Conservation (phyloP, 192 early-diverging fungal genomes). For the Phycomyces blakesleeanus region DNA sequence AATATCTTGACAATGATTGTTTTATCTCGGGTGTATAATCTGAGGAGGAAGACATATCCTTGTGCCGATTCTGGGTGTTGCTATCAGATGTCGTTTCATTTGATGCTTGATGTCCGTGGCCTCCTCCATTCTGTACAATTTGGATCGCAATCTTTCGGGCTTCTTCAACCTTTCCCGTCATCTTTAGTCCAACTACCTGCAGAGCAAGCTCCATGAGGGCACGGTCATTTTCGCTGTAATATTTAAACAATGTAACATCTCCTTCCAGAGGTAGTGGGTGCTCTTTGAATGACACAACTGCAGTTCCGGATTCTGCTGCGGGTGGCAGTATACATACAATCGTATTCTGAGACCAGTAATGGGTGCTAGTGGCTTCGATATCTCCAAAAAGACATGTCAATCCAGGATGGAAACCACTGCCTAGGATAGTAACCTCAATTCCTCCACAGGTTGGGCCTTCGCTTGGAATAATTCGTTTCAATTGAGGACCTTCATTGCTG, state of each 20-base stretch:
- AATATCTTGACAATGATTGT: too few relatives aligned
- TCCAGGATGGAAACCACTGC: constrained; percentile 74
- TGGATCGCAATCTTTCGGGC: constrained; percentile 69
- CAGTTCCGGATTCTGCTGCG: constrained; percentile 62
- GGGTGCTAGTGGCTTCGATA: constrained; percentile 62
- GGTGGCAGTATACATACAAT: constrained; percentile 85
- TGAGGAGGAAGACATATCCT: too few relatives aligned
- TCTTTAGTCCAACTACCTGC: constrained; percentile 80
- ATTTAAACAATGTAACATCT: constrained; percentile 36
- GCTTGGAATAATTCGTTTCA: constrained; percentile 68
- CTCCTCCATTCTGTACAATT: constrained; percentile 47
- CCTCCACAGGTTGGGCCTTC: constrained; percentile 85
- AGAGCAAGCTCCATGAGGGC: constrained; percentile 86
- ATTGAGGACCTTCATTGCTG: not conserved
- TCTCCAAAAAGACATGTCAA: constrained; percentile 70
- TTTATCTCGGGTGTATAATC: too few relatives aligned
- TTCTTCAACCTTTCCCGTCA: constrained; percentile 73
- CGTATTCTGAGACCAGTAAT: constrained; percentile 75
- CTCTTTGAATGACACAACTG: constrained; percentile 54
- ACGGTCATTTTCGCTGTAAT: constrained; percentile 65
- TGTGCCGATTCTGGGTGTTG: too few relatives aligned
- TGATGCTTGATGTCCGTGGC: not conserved
- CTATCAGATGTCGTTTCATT: too few relatives aligned
- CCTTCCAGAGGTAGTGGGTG: constrained; percentile 29
- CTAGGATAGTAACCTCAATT: constrained; percentile 79